Evolutionary conservation across 768 basidiomycete genomes (phyloP).

Genomic region (Dentipellis sp.): DNA sequence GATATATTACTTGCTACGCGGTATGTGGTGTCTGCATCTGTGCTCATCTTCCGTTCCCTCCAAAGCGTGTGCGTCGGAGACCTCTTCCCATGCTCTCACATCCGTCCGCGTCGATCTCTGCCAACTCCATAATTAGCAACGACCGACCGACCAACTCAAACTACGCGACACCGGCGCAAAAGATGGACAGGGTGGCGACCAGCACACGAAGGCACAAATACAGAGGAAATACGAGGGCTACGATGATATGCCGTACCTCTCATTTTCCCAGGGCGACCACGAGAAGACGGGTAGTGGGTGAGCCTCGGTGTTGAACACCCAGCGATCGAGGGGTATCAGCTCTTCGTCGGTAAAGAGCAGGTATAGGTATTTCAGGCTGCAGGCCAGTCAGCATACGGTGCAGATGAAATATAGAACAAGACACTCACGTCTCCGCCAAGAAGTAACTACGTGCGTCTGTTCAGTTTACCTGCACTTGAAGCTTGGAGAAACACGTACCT

Average conservation of each 20-base stretch:
- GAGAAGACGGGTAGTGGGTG: conserved; percentile 67
- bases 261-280: conserved; percentile 45
- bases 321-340: conserved; percentile 35
- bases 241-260: conserved; percentile 25
- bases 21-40: too few species aligned
- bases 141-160: too few species aligned
- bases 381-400: not conserved
- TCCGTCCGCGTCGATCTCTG: too few species aligned
- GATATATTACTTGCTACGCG: too few species aligned
- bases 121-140: too few species aligned
- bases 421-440: conserved; percentile 38
- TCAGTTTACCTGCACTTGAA: conserved; percentile 15
- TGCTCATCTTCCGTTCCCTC: too few species aligned
- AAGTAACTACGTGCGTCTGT: conserved; percentile 28
- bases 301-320: conserved; percentile 46
- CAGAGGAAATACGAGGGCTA: too few species aligned
- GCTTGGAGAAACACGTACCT: not conserved
- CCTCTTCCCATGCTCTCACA: too few species aligned
- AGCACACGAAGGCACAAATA: too few species aligned
- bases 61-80: too few species aligned
- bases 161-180: too few species aligned
- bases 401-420: not conserved
- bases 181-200: too few species aligned
- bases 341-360: conserved; percentile 61
- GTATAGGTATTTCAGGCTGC: conserved; percentile 61